Conservation (phyloP, 192 early-diverging fungal species). For the Coemansia sp. region DNA sequence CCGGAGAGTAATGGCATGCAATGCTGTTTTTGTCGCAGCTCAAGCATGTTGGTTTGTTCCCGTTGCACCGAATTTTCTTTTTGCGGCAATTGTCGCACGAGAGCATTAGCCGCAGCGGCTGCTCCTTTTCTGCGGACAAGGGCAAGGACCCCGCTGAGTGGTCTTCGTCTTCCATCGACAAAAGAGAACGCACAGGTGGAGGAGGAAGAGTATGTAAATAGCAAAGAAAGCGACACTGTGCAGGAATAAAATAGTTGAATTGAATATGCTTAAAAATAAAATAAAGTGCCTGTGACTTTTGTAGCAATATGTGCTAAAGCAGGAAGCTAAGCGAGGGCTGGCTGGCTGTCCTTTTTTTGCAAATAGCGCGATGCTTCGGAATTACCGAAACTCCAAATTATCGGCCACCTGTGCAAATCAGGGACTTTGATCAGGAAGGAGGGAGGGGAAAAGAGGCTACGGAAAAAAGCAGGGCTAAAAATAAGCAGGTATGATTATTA, state of each 20-base stretch:
- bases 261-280: background rate
- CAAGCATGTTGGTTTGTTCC: conserved; percentile 22
- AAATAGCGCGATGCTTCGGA: no score
- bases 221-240: no score
- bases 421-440: no score
- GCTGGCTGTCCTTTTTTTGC: no score
- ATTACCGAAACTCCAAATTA: no score
- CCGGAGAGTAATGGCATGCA: conserved; percentile 37
- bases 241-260: background rate
- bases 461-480: background rate
- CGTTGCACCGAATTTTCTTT: conserved; percentile 44
- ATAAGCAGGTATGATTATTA: background rate
- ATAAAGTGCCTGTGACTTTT: background rate
- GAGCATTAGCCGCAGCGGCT: conserved; percentile 26
- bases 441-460: background rate
- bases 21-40: conserved; percentile 17
- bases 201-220: no score
- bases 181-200: no score
- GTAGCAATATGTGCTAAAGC: no score
- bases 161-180: background rate
- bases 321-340: no score
- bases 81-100: conserved; percentile 36
- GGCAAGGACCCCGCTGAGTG: background rate
- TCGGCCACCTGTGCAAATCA: no score
- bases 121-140: no score